These are phyloP conservation scores for Rhizopogon sp. DNA, from an alignment of 768 basidiomycete species.

Conservation along the genomic window DNA sequence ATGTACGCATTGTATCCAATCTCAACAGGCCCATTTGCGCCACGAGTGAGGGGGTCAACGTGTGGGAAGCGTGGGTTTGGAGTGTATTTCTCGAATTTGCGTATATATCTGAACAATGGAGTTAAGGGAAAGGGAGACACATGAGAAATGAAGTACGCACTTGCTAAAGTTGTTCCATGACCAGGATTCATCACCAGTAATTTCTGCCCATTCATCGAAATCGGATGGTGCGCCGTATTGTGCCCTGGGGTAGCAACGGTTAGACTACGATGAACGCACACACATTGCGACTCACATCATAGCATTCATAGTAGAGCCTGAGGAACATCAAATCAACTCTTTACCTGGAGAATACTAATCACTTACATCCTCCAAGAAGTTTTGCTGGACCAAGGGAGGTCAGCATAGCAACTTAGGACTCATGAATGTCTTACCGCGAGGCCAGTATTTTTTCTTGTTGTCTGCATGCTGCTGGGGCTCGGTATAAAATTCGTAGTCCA, in stretches of 20 bases:
- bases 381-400: constrained; percentile 36
- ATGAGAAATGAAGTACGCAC: constrained; percentile 25
- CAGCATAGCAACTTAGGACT: not conserved
- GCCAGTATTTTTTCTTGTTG: constrained; percentile 51
- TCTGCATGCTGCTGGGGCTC: constrained; percentile 49
- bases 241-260: constrained; percentile 17
- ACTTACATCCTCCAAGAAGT: constrained; percentile 70
- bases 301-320: constrained; percentile 65
- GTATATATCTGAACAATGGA: constrained; percentile 49
- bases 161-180: constrained; percentile 43
- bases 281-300: constrained; percentile 28
- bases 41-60: constrained; percentile 42
- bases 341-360: not conserved
- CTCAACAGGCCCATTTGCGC: constrained; percentile 49
- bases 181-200: constrained; percentile 54
- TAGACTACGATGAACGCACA: not conserved
- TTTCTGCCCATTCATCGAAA: constrained; percentile 59
- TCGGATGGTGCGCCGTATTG: constrained; percentile 66
- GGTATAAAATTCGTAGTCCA: constrained; percentile 52
- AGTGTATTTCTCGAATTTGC: constrained; percentile 58
- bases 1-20: constrained; percentile 53
- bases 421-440: constrained; percentile 43
- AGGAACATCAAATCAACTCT: not conserved
- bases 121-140: not conserved
- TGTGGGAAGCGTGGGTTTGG: constrained; percentile 45